phyloP scores from a whole-genome alignment of 1,139 yeast genomes.

The Lodderomyces parapsilosis region DNA sequence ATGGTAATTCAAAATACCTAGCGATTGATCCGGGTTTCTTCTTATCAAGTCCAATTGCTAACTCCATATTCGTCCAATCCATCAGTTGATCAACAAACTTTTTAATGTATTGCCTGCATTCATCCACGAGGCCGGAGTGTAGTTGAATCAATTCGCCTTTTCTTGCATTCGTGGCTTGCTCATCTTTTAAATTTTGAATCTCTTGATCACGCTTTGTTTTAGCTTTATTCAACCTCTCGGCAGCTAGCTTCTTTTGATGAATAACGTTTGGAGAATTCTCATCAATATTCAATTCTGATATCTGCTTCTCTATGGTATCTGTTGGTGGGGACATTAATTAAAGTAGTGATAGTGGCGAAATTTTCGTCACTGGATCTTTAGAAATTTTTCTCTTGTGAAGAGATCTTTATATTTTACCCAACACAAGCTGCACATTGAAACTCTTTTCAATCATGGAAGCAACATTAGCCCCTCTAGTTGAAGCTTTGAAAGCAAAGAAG shows the following conservation, averaged over 20 bases:
- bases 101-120: slow-evolving; percentile 68
- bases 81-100: slow-evolving; percentile 73
- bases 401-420: too few species aligned
- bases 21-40: slow-evolving; percentile 66
- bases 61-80: slow-evolving; percentile 93
- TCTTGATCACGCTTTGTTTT: slow-evolving; percentile 70
- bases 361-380: too few species aligned
- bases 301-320: not conserved
- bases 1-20: slow-evolving; percentile 58
- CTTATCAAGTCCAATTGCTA: slow-evolving; percentile 69
- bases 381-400: not conserved
- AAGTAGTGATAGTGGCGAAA: too few species aligned
- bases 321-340: slow-evolving; percentile 1
- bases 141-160: slow-evolving; percentile 75
- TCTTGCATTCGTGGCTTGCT: slow-evolving; percentile 61
- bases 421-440: too few species aligned
- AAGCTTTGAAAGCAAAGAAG: slow-evolving; percentile 23
- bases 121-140: slow-evolving; percentile 69
- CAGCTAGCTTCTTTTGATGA: slow-evolving; percentile 73
- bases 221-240: slow-evolving; percentile 72
- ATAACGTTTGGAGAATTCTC: slow-evolving; percentile 39
- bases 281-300: slow-evolving; percentile 4
- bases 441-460: slow-evolving; percentile 8
- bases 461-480: slow-evolving; percentile 20
- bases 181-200: slow-evolving; percentile 61